Evolutionary conservation across 805 yeast species (phyloP), one percentile per base, ranked within the genome.

Genomic region (Candida andamanensis): DNA sequence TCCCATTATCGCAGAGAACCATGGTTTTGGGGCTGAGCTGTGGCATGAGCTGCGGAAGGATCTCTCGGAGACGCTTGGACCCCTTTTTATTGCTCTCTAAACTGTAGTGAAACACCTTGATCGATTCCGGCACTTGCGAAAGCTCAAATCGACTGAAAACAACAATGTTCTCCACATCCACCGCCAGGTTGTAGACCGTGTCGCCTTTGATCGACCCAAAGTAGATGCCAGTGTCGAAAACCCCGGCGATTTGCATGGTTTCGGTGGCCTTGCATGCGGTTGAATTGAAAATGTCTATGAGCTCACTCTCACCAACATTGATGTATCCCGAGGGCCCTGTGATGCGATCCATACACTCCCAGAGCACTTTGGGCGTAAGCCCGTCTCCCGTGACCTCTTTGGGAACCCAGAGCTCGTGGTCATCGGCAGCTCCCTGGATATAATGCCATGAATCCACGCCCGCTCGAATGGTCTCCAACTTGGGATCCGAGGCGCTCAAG

Each of bases 391-490:
- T 58, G 1, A 59, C 29, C 4, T 51, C 54, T 21, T 39, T 39
- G 1, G 64, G 50, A 0, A 59, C 58, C 97, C 96, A 87, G 8
- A 80, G 60, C 47, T 87, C 97, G 51, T 87, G 95, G 47, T 89
- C 96, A 54, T 87, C 97, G 0, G 92, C 96, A 0, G 95, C 92
- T 1, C 97, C 97, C 54, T 86, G 96, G 1, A 86, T 83, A 49
- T 87, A 87, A 15, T 51, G 43, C 52, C 58, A 55, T 5, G 49
- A 29, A n/a, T n/a, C n/a, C n/a, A n/a, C n/a, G 10, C 11, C 5
- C 32, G 15, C 3, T 17, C 17, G 7, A 12, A 15, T 15, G 18
- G 27, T 22, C 24, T 28, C 28, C 15, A 33, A 30, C 11, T 33
- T 31, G 20, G 29, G 13, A 15, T 32, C 31, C 4, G 45, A 41